Base-by-base conservation (phyloP, 2,329 filamentous ascomycete genomes). In the Aspergillus aculeatinus region DNA sequence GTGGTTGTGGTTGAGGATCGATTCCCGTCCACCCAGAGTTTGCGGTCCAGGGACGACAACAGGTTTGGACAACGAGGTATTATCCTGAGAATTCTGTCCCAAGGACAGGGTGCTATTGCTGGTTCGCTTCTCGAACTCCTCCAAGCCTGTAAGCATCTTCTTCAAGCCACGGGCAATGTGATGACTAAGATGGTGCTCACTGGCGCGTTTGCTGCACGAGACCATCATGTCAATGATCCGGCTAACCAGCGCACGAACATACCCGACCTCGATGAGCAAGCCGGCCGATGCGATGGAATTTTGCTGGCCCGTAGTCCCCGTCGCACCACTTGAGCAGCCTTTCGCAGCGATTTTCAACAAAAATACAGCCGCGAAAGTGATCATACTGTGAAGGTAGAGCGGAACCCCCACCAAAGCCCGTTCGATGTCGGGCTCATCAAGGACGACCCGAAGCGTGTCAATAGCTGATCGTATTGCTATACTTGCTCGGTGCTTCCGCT, bases 321-420 rank as follows among this genome's bases (percentile, higher is more conserved):
- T 71, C 6, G 70, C 67, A 23, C 74, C 67, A 29, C 62, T 70
- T 3, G 74, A 74, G 59, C 72, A 76, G 49, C 70, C 64, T 50
- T 80, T 75, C 66, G 80, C 71, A 58, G 76, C 72, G 19, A 80
- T 77, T 59, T 80, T 80, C 48, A 80, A 64, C 7, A 81, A 68
- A 54, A 81, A 81, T 9, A 80, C 78, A 6, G 76, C 75, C 1
- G 79, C 77, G 66, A 80, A 80, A 0, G 79, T 78, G 49, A 81
- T 79, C 77, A 80, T 80, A 58, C 77, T 79, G 65, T 80, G 77
- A 5, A 81, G 70, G 60, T 80, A 80, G 33, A 79, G 63, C 12
- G 79, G 78, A 14, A 80, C 75, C 47, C 78, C 79, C 19, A 78
- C 73, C 56, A 80, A 66, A 16, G 75, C 74, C 33, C 71, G 65